Conservation (phyloP, 495 filamentous ascomycete species). For the Penicillium flavigenum region DNA sequence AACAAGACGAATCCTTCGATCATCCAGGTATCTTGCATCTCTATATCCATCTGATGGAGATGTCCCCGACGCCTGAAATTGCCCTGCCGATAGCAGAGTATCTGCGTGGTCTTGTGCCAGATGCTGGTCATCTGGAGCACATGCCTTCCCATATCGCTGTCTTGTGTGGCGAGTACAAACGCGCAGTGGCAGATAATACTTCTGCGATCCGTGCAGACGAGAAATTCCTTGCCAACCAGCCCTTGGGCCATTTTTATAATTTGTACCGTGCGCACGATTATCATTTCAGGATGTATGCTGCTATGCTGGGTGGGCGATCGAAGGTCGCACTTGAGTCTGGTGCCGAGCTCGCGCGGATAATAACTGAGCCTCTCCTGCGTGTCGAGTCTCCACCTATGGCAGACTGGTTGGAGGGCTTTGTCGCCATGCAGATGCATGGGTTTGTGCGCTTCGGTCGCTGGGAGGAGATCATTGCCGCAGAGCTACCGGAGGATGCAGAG, state of each 20-base stretch:
- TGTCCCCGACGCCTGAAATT: conserved; percentile 60
- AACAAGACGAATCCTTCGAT: conserved; percentile 35
- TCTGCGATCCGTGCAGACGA: conserved; percentile 64
- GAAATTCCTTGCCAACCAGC: conserved; percentile 52
- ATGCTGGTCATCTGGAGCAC: conserved; percentile 68
- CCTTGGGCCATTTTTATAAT: conserved; percentile 62
- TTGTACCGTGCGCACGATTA: conserved; percentile 66
- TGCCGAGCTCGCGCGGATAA: conserved; percentile 46
- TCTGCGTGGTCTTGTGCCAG: conserved; percentile 61
- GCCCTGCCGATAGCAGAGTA: conserved; percentile 57
- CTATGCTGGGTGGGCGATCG: conserved; percentile 65
- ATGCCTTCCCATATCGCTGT: conserved; percentile 72
- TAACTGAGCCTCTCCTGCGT: conserved; percentile 60
- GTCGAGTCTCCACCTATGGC: conserved; percentile 67
- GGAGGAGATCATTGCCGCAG: conserved; percentile 54
- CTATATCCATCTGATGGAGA: conserved; percentile 75
- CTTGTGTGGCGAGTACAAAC: conserved; percentile 63
- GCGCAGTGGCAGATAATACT: conserved; percentile 59
- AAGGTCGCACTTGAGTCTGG: conserved; percentile 56
- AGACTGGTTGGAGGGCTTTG: conserved; percentile 68
- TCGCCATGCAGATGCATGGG: conserved; percentile 61
- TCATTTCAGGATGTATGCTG: conserved; percentile 68
- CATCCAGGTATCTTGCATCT: conserved; percentile 67
- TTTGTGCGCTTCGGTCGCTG: conserved; percentile 66
- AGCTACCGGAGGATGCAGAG: conserved; percentile 47